Evolutionary conservation across 768 basidiomycete genomes (phyloP).

Genomic region (Leucocoprinus sp.): DNA sequence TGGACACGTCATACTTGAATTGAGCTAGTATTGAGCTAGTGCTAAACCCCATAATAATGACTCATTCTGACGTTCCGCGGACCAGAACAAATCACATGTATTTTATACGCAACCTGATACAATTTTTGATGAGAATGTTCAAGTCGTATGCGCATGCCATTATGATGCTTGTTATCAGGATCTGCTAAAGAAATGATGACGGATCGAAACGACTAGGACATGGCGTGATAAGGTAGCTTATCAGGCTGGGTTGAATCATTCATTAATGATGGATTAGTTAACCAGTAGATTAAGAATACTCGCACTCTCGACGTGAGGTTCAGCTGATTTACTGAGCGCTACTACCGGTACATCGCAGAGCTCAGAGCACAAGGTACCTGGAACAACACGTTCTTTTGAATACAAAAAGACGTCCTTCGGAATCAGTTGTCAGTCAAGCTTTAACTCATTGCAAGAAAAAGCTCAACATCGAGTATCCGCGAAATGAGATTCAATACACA

Average conservation of each 20-base stretch:
- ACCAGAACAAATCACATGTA: no score
- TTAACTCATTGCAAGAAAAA: not conserved
- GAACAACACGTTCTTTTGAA: not conserved
- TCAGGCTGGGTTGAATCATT: not conserved
- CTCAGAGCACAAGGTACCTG: not conserved
- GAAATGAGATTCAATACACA: not conserved
- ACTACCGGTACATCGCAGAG: not conserved
- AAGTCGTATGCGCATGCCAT: no score
- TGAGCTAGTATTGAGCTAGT: no score
- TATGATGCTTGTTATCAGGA: no score
- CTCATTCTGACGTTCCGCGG: no score
- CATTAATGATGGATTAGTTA: not conserved
- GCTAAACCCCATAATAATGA: no score
- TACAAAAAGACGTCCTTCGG: not conserved
- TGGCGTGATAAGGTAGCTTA: not conserved
- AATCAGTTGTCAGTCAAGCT: not conserved
- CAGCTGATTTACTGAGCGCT: not conserved
- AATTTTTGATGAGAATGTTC: no score
- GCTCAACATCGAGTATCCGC: not conserved
- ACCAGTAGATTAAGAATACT: not conserved
- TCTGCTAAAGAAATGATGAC: not conserved
- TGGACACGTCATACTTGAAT: no score
- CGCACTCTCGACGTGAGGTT: not conserved
- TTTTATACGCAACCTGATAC: no score
- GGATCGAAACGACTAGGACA: not conserved